phyloP scores from a whole-genome alignment of 176 grass and related monocot species.

The Otatea glauca region DNA sequence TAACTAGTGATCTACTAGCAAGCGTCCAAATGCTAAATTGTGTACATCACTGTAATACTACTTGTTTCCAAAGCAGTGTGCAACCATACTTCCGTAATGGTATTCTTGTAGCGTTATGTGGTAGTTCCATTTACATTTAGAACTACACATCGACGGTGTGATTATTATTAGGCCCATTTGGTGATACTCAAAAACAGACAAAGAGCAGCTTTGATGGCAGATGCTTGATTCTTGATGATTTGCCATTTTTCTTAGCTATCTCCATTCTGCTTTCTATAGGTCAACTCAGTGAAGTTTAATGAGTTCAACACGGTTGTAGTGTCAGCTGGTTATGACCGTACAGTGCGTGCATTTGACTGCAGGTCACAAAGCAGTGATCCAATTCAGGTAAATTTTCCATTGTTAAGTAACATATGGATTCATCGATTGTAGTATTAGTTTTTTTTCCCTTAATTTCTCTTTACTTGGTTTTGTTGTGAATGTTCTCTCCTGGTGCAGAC shows the following conservation, averaged over 20 bases:
- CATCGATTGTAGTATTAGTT: neutral
- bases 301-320: slow-evolving; percentile 77
- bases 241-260: slow-evolving; percentile 24
- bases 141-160: neutral
- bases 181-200: neutral
- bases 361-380: slow-evolving; percentile 89
- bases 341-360: slow-evolving; percentile 84
- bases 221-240: slow-evolving; percentile 14
- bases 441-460: neutral
- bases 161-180: neutral
- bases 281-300: slow-evolving; percentile 98
- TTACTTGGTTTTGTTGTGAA: slow-evolving; percentile 13
- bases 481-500: slow-evolving; percentile 58
- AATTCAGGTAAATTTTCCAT: slow-evolving; percentile 71
- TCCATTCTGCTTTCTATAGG: slow-evolving; percentile 41
- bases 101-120: slow-evolving; percentile 6
- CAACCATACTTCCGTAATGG: neutral
- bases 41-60: neutral
- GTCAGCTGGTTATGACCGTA: slow-evolving; percentile 90
- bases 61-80: neutral
- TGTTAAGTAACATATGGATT: neutral
- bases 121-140: slow-evolving; percentile 9
- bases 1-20: neutral
- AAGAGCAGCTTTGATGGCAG: neutral
- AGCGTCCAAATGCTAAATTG: neutral